Base-by-base conservation (phyloP, 2,329 filamentous ascomycete genomes). In the Colletotrichum cereale region DNA sequence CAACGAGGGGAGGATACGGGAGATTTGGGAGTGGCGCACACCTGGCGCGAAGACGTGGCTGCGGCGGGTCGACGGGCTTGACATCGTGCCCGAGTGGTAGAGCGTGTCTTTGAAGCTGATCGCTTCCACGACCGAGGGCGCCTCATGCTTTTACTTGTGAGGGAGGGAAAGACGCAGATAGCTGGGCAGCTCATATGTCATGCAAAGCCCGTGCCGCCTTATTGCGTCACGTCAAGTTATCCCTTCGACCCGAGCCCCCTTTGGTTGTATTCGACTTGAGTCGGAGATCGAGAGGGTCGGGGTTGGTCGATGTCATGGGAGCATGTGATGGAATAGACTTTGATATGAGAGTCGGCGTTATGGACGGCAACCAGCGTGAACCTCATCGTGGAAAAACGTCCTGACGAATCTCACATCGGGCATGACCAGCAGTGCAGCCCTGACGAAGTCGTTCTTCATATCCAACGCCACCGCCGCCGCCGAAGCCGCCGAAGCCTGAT, bases 381-480 rank as follows among this genome's bases (percentile, higher is more conserved):
- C 21, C 36, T 60, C 60, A 8, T 55, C 56, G n/a, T 42, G 62
- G 26, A 31, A 42, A 14, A 56, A 72, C 0, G 61, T 67, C 48
- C 70, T 70, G 14, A 72, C 70, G 5, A 72, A 50, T 44, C 48
- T 65, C 40, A 72, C 57, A 10, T 42, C 31, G 26, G 70, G 70
- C 70, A 72, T 71, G 14, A 14, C 50, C 1, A 40, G 2, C 52
- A 72, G 50, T 0, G 61, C 57, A 40, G n/a, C 31, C 18, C 44
- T 42, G 0, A 62, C 42, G 2, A 5, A 26, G 0, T 18, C 50
- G 5, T 52, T n/a, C 0, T 71, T 36, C 0, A 62, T 29, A 57
- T 72, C 57, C 2, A 71, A 31, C 18, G 21, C 24, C 11, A 14
- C 12, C 42, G 50, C 52, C 2, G 29, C 24, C 2, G 14, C 42